Evolutionary conservation across 305 asterid species (phyloP).

Genomic region (Fraxinus dipetala): DNA sequence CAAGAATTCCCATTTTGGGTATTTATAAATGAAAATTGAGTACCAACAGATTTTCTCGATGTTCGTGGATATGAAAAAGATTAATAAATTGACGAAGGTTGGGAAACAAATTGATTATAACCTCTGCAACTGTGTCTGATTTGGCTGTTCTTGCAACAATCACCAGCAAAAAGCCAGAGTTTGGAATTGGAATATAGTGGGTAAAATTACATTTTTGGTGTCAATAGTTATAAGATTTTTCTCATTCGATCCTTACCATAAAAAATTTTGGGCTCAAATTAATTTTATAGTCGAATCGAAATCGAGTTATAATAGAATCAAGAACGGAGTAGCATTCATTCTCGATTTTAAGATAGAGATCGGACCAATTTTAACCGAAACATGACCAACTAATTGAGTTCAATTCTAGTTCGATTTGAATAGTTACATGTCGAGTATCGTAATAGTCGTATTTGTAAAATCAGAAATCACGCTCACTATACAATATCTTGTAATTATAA

Average conservation of each 20-base stretch:
- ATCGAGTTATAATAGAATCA: no score
- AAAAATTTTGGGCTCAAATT: no score
- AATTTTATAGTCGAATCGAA: no score
- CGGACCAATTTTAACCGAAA: no score
- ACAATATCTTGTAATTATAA: no score
- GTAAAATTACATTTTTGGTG: neutral
- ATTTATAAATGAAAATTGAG: neutral
- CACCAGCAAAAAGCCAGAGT: neutral
- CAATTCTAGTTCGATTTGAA: no score
- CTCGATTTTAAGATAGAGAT: no score
- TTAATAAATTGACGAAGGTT: neutral
- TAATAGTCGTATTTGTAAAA: no score
- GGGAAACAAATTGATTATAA: neutral
- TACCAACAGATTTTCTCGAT: neutral
- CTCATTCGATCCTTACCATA: neutral
- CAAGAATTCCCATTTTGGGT: neutral
- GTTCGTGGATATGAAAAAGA: neutral
- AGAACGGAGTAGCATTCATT: no score
- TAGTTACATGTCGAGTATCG: no score
- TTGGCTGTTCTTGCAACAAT: neutral
- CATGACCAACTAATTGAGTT: no score
- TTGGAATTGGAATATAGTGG: neutral
- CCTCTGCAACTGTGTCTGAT: neutral
- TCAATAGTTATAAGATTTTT: neutral
- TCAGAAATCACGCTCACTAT: no score